Conservation (phyloP, 306 rosid genomes). For the Cicer pinnatifidum region DNA sequence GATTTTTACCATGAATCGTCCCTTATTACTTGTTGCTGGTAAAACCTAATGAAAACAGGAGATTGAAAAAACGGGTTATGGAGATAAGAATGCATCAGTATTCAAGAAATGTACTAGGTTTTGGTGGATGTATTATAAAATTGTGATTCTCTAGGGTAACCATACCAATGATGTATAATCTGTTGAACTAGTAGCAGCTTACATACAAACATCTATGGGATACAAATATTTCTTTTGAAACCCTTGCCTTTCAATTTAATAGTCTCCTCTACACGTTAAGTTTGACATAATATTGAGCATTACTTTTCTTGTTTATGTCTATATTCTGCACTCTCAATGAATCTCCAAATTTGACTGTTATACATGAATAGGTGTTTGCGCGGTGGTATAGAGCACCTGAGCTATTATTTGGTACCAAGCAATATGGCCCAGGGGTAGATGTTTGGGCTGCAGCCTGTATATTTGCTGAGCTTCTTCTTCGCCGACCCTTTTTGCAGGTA, state of each 20-base stretch:
- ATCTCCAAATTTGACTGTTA: constrained; percentile 30
- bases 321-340: constrained; percentile 29
- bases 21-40: not conserved
- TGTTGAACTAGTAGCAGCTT: constrained; percentile 28
- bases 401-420: constrained; percentile 90
- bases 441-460: constrained; percentile 99
- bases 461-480: constrained; percentile 89
- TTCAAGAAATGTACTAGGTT: not conserved
- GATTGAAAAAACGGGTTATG: too few relatives aligned
- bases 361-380: constrained; percentile 76
- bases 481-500: constrained; percentile 94
- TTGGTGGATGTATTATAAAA: constrained; percentile 23
- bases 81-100: too few relatives aligned
- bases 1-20: constrained; percentile 20
- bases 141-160: constrained; percentile 24
- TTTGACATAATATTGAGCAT: constrained; percentile 30
- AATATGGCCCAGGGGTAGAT: constrained; percentile 94
- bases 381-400: constrained; percentile 99
- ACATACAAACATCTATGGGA: constrained; percentile 7
- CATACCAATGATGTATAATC: constrained; percentile 2
- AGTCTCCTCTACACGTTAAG: constrained; percentile 31
- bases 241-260: constrained; percentile 29
- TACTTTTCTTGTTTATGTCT: constrained; percentile 26
- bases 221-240: constrained; percentile 20
- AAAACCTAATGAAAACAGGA: too few relatives aligned